Conservation (phyloP, 257 asterid genomes). For the Sherardia arvensis region DNA sequence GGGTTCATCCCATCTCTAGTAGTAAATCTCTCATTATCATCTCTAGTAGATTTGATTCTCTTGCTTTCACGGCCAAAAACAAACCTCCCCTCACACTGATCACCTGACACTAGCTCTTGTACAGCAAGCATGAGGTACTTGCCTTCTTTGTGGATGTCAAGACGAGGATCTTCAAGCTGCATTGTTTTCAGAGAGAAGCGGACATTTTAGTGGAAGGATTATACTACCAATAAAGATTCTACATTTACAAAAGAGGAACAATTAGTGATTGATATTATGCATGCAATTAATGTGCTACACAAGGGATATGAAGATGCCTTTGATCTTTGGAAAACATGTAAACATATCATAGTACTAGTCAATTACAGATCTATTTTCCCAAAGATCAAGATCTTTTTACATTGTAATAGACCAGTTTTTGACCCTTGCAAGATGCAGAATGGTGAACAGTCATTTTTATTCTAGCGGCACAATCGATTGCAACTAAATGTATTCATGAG, state of each 20-base stretch:
- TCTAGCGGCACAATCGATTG: not conserved
- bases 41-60: conserved; percentile 37
- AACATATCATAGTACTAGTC: not conserved
- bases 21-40: conserved; percentile 57
- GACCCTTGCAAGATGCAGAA: not conserved
- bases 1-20: conserved; percentile 90
- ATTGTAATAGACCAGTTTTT: not conserved
- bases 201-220: conserved; percentile 3
- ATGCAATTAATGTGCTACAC: not conserved
- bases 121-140: conserved; percentile 88
- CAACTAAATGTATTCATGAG: not conserved
- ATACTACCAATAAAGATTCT: not conserved
- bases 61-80: conserved; percentile 91
- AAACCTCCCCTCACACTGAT: conserved; percentile 89
- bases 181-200: conserved; percentile 3
- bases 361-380: not conserved
- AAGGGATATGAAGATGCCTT: not conserved
- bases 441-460: not conserved
- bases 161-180: conserved; percentile 75
- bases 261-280: not conserved
- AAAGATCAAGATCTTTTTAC: not conserved
- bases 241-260: not conserved
- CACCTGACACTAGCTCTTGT: conserved; percentile 82
- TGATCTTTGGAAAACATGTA: not conserved
- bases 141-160: conserved; percentile 90